Conservation (phyloP, 2,329 filamentous ascomycete species). For the Fonsecaea pedrosoi region DNA sequence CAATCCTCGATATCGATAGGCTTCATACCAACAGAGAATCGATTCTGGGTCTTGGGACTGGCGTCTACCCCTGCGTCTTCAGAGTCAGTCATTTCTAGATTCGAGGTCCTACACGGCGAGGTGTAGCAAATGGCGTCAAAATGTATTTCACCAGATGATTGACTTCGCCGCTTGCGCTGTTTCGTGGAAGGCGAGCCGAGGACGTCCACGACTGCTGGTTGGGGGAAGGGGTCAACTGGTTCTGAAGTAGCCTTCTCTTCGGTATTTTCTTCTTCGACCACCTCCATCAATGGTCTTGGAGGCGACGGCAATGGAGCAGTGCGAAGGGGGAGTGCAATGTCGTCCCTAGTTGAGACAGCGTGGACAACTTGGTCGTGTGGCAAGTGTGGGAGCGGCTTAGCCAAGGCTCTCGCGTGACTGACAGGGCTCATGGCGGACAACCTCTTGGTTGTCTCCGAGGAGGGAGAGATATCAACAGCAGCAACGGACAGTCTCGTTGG, state of each 20-base stretch:
- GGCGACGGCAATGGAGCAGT: slow-evolving; percentile 35
- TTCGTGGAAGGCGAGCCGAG: neutral
- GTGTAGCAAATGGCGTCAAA: slow-evolving; percentile 22
- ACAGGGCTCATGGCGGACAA: slow-evolving; percentile 27
- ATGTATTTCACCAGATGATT: slow-evolving; percentile 34
- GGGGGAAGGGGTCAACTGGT: neutral
- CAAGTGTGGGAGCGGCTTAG: slow-evolving; percentile 34
- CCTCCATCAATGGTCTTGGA: slow-evolving; percentile 27
- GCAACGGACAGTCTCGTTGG: slow-evolving; percentile 34
- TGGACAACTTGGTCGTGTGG: slow-evolving; percentile 34
- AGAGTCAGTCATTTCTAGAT: slow-evolving; percentile 1
- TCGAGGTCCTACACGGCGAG: slow-evolving; percentile 3
- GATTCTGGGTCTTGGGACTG: slow-evolving; percentile 17
- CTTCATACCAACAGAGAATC: slow-evolving; percentile 32
- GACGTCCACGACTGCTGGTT: neutral
- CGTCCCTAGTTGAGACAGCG: slow-evolving; percentile 39
- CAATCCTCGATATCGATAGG: slow-evolving; percentile 37
- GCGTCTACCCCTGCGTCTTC: neutral
- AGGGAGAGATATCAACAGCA: slow-evolving; percentile 25
- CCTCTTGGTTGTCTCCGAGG: slow-evolving; percentile 9
- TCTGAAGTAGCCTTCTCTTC: neutral
- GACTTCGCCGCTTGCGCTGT: slow-evolving; percentile 28
- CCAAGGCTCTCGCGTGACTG: slow-evolving; percentile 20
- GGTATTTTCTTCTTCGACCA: slow-evolving; percentile 23
- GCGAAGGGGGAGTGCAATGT: slow-evolving; percentile 35